Evolutionary conservation across 805 yeast species (phyloP).

Genomic region (Candida oleophila): DNA sequence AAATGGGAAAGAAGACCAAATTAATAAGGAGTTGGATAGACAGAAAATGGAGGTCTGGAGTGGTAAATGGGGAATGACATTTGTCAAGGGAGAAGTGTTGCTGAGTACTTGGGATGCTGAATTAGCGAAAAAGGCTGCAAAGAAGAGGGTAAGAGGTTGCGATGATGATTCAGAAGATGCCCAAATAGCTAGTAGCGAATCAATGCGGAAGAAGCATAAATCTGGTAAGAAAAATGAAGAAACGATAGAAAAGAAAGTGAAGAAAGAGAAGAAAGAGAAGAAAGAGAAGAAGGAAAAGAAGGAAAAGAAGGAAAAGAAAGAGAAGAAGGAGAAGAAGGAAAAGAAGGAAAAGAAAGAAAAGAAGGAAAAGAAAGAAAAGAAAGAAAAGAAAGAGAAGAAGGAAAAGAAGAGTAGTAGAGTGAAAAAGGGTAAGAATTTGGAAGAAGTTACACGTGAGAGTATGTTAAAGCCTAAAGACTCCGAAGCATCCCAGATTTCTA

Average conservation of each 20-base stretch:
- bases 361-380: constrained; percentile 18
- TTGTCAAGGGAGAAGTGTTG: constrained; percentile 81
- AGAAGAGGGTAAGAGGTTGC: constrained; percentile 25
- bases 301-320: constrained; percentile 21
- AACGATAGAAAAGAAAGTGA: constrained; percentile 17
- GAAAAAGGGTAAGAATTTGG: constrained; percentile 22
- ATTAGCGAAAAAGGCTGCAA: not conserved
- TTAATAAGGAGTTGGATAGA: constrained; percentile 63
- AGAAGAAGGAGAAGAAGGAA: constrained; percentile 21
- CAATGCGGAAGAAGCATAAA: constrained; percentile 20
- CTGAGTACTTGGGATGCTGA: constrained; percentile 81
- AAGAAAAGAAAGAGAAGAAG: constrained; percentile 17
- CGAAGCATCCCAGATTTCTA: constrained; percentile 23
- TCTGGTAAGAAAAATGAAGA: constrained; percentile 19
- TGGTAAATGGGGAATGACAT: constrained; percentile 86
- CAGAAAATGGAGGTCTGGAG: constrained; percentile 69
- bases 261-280: constrained; percentile 18
- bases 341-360: constrained; percentile 20
- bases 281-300: constrained; percentile 22
- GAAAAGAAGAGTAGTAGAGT: constrained; percentile 24
- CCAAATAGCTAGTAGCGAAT: constrained; percentile 14
- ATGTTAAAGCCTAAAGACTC: constrained; percentile 21
- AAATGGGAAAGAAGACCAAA: constrained; percentile 78
- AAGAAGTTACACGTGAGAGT: constrained; percentile 22
- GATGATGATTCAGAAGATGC: constrained; percentile 14